A percentile compares a stretch with the other conserved stretches of the same genome.
Conservation (phyloP, 495 filamentous ascomycete species). For the Hyphodiscus hymeniophilus region DNA sequence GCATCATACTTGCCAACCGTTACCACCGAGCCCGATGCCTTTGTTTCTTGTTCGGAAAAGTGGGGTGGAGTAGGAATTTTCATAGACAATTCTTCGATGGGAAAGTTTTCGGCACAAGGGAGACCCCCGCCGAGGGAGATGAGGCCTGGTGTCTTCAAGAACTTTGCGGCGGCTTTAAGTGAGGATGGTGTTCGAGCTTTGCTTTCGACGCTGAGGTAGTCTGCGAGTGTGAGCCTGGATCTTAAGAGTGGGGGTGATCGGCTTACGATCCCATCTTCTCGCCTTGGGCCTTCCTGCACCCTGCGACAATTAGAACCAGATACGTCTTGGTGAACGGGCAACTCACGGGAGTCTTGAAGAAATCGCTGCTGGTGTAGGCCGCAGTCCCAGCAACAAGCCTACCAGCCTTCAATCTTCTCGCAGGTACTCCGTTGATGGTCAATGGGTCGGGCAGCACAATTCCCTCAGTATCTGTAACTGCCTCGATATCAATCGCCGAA, state of each 20-base stretch:
- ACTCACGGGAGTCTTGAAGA: slow-evolving; percentile 70
- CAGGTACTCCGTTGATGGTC: slow-evolving; percentile 61
- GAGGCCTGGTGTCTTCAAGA: slow-evolving; percentile 60
- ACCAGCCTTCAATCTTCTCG: slow-evolving; percentile 57
- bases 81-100: slow-evolving; percentile 59
- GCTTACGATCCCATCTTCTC: slow-evolving; percentile 79
- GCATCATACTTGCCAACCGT: slow-evolving; percentile 77
- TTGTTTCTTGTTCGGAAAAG: slow-evolving; percentile 61
- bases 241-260: slow-evolving; percentile 14
- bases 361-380: slow-evolving; percentile 65
- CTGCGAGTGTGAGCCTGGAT: slow-evolving; percentile 27
- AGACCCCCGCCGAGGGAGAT: slow-evolving; percentile 92
- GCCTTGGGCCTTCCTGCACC: slow-evolving; percentile 61
- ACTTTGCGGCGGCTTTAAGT: slow-evolving; percentile 72
- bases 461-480: slow-evolving; percentile 17
- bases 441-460: slow-evolving; percentile 45
- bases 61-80: slow-evolving; percentile 58
- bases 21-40: slow-evolving; percentile 42
- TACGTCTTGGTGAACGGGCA: neutral
- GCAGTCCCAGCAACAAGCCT: slow-evolving; percentile 68
- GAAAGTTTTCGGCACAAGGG: slow-evolving; percentile 84
- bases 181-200: slow-evolving; percentile 48
- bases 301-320: slow-evolving; percentile 20
- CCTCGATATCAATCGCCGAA: slow-evolving; percentile 18
- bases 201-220: slow-evolving; percentile 51